These are phyloP conservation scores for Aegle marmelos DNA, from an alignment of 345 rosid genomes.

Conservation along the genomic window DNA sequence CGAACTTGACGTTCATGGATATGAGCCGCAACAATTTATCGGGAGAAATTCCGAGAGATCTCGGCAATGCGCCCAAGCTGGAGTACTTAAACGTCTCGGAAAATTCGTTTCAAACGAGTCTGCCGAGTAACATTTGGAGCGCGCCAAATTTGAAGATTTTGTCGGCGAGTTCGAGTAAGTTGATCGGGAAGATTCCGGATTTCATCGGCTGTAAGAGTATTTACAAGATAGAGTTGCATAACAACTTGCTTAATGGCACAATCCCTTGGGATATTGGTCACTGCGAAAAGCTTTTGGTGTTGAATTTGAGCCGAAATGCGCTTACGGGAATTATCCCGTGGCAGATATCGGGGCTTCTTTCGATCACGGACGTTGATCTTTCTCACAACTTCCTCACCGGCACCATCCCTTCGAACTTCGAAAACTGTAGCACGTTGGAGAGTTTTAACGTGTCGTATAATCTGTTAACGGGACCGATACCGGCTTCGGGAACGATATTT, in stretches of 20 bases:
- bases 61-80: constrained; percentile 54
- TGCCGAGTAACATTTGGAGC: constrained; percentile 67
- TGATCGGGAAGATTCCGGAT: constrained; percentile 64
- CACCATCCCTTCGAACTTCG: constrained; percentile 78
- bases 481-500: constrained; percentile 61
- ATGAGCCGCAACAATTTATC: constrained; percentile 66
- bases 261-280: constrained; percentile 84
- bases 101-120: constrained; percentile 43
- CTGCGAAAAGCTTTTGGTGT: constrained; percentile 70
- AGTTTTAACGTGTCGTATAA: constrained; percentile 84
- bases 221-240: constrained; percentile 78
- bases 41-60: constrained; percentile 66
- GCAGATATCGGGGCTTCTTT: constrained; percentile 76
- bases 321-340: constrained; percentile 77
- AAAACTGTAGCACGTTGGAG: constrained; percentile 69
- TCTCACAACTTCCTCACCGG: constrained; percentile 78
- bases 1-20: constrained; percentile 67
- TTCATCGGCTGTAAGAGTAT: constrained; percentile 64
- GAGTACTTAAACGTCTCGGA: constrained; percentile 74
- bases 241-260: constrained; percentile 62
- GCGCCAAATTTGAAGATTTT: constrained; percentile 66
- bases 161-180: constrained; percentile 56
- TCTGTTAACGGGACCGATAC: constrained; percentile 70
- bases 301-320: constrained; percentile 69
- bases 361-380: constrained; percentile 71